Conservation (phyloP, 2,329 filamentous ascomycete genomes). For the Neoarthrinium moseri region DNA sequence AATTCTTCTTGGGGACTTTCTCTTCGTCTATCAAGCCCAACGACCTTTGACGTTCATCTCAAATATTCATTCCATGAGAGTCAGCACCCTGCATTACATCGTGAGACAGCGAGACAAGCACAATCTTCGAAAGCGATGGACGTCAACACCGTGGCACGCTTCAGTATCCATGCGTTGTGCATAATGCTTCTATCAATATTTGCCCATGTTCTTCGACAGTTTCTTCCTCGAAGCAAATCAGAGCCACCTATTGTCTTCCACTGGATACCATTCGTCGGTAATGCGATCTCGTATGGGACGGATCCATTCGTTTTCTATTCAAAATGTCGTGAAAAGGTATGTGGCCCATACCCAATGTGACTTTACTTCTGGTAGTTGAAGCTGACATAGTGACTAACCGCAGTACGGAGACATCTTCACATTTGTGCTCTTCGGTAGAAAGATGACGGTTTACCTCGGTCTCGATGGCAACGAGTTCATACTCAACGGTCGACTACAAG, state of each 20-base stretch:
- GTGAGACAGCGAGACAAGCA: too few relatives aligned
- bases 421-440: slow-evolving; percentile 50
- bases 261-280: slow-evolving; percentile 64
- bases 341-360: not conserved
- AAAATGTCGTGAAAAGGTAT: slow-evolving; percentile 53
- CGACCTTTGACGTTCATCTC: too few relatives aligned
- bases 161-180: too few relatives aligned
- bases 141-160: too few relatives aligned
- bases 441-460: slow-evolving; percentile 50
- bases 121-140: too few relatives aligned
- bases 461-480: slow-evolving; percentile 54
- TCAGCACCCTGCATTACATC: too few relatives aligned
- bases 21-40: too few relatives aligned
- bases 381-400: too few relatives aligned
- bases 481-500: slow-evolving; percentile 51
- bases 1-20: too few relatives aligned
- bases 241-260: slow-evolving; percentile 58
- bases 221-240: slow-evolving; percentile 42
- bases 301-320: slow-evolving; percentile 70
- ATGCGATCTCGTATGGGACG: slow-evolving; percentile 69
- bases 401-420: slow-evolving; percentile 51
- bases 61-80: too few relatives aligned
- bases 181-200: too few relatives aligned
- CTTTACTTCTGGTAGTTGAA: not conserved
- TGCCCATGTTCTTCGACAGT: slow-evolving; percentile 17